Evolutionary conservation across 2,329 filamentous ascomycete genomes (phyloP), one percentile per base, ranked within the genome.

Genomic region (Neospermospora avenae): DNA sequence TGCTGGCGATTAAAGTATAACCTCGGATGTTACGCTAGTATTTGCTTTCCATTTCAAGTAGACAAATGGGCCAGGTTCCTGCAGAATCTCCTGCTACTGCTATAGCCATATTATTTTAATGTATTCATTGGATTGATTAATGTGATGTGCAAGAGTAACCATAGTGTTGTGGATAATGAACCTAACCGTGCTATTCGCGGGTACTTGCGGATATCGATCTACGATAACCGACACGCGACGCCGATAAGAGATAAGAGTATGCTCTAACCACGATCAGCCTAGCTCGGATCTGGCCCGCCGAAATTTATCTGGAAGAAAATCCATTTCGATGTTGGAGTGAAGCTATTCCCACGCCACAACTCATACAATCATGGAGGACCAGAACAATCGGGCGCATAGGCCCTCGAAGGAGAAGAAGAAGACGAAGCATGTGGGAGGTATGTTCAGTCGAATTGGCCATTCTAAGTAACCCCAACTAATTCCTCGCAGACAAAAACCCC

Each of bases 331-430:
- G 55, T 57, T 10, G 45, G 20, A 4, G 1, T 18, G 49, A 44
- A 28, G 22, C 46, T 42, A 56, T 51, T 24, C 24, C 16, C 37
- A 46, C 2, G 39, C n/a, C 20, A 31, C 53, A 4, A 18, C 57
- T 13, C 20, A 18, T 8, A 37, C 18, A 39, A 63, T 41, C 24
- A 93, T 92, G 89, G 89, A 93, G 74, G 84, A 91, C 63, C 93
- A 97, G 78, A 76, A 82, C 46, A 92, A 98, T 72, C 87, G 91
- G 76, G 84, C 91, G 70, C 93, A 98, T 80, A 84, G 93, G 71
- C 87, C 90, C 71, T 79, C 87, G 31, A 97, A 96, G 77, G 90
- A 95, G 77, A 96, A 96, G 81, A 96, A 96, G 80, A 84, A 96
- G 81, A 96, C 96, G 80, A 84, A 88, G 75, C 81, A 79, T 71